phyloP scores from a whole-genome alignment of 768 basidiomycete genomes.

The Peribolospora baueri region DNA sequence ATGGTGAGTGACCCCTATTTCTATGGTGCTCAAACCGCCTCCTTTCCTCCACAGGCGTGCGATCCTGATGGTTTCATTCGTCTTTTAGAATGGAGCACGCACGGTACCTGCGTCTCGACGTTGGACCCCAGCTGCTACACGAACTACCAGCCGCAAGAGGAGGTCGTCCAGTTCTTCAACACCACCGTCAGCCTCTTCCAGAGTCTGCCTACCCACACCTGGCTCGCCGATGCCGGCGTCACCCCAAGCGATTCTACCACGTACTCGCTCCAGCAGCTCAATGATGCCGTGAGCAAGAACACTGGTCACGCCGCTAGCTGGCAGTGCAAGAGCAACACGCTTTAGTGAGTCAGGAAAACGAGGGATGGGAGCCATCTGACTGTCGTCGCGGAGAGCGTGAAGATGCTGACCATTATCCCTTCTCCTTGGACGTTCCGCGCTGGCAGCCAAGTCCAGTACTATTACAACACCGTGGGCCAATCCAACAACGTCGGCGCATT shows the following conservation, averaged over 20 bases:
- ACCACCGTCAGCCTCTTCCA: constrained; percentile 13
- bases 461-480: constrained; percentile 2
- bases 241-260: constrained; percentile 37
- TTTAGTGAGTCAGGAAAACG: not conserved
- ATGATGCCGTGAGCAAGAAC: constrained; percentile 1
- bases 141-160: constrained; percentile 11
- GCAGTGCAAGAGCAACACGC: not conserved
- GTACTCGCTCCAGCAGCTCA: constrained; percentile 25
- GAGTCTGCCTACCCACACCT: constrained; percentile 49
- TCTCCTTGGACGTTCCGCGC: not conserved
- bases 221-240: constrained; percentile 47
- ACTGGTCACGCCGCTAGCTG: constrained; percentile 7
- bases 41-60: not conserved
- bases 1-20: no score
- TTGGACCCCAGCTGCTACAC: constrained; percentile 15
- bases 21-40: not conserved
- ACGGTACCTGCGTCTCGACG: constrained; percentile 16
- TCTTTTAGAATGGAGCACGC: not conserved
- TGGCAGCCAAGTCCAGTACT: constrained; percentile 4
- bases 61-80: not conserved
- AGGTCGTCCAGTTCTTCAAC: constrained; percentile 17
- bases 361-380: not conserved
- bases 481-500: constrained; percentile 8
- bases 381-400: not conserved
- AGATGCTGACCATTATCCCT: not conserved